Evolutionary conservation across 768 basidiomycete species (phyloP).

Genomic region (Mycena amicta): DNA sequence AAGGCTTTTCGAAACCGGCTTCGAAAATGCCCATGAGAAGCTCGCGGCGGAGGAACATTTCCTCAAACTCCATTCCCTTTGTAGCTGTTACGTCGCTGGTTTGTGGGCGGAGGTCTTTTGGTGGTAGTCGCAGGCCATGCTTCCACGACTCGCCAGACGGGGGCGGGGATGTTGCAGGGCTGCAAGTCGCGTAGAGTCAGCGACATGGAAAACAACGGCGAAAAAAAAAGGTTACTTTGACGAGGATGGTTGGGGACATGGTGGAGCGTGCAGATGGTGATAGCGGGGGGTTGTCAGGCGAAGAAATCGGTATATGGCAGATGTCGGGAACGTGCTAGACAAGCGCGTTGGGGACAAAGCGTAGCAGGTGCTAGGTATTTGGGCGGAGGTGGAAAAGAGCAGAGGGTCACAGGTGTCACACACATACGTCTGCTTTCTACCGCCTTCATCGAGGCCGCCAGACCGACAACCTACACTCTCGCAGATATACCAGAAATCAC

Average conservation of each 20-base stretch:
- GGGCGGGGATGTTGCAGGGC: slow-evolving; percentile 17
- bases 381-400: background rate
- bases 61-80: slow-evolving; percentile 94
- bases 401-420: background rate
- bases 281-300: background rate
- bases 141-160: slow-evolving; percentile 59
- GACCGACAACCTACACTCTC: slow-evolving; percentile 35
- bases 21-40: slow-evolving; percentile 99
- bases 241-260: background rate
- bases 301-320: background rate
- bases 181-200: slow-evolving; percentile 3
- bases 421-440: no score
- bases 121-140: slow-evolving; percentile 75
- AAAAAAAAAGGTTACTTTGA: no score
- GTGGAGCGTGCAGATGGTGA: background rate
- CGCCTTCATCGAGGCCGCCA: slow-evolving; percentile 1
- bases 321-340: background rate
- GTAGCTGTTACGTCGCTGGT: slow-evolving; percentile 96
- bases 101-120: slow-evolving; percentile 91
- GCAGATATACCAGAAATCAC: no score
- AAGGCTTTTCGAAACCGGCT: slow-evolving; percentile 95
- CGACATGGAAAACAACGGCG: background rate
- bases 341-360: background rate
- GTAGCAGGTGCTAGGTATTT: background rate
- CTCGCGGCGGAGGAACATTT: slow-evolving; percentile 89